Evolutionary conservation across 2,329 filamentous ascomycete genomes (phyloP).

Genomic region (Hymenoscyphus infarciens): DNA sequence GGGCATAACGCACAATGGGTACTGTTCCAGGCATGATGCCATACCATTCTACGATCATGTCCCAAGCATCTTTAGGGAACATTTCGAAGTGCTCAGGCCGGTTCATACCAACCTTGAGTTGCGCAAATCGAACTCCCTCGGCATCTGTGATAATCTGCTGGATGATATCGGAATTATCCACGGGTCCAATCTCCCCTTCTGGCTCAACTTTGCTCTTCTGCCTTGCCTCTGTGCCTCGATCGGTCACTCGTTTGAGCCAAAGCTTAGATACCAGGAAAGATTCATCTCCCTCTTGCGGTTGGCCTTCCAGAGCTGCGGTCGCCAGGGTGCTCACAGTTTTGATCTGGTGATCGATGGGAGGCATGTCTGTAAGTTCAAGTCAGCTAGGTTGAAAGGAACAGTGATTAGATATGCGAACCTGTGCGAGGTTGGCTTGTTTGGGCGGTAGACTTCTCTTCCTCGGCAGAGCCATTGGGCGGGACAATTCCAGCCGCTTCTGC

Average conservation of each 20-base stretch:
- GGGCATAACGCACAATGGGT: conserved; percentile 70
- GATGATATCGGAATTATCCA: conserved; percentile 85
- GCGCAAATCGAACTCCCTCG: conserved; percentile 58
- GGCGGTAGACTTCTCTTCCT: background rate
- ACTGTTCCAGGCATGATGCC: conserved; percentile 66
- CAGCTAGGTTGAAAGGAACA: background rate
- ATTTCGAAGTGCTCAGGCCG: conserved; percentile 67
- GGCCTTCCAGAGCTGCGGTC: conserved; percentile 43
- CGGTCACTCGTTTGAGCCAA: conserved; percentile 74
- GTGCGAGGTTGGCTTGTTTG: conserved; percentile 6
- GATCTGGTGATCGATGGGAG: conserved; percentile 67
- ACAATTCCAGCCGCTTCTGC: conserved; percentile 7
- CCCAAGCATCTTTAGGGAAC: conserved; percentile 77
- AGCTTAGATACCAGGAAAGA: conserved; percentile 74
- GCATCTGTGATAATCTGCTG: conserved; percentile 54
- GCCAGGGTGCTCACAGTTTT: conserved; percentile 63
- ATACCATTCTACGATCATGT: conserved; percentile 77
- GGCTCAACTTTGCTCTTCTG: conserved; percentile 56
- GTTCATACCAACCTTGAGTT: conserved; percentile 66
- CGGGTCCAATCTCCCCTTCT: conserved; percentile 62
- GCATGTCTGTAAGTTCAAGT: conserved; percentile 30
- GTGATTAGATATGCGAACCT: conserved; percentile 4
- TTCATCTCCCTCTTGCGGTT: conserved; percentile 65
- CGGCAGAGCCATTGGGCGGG: conserved; percentile 1
- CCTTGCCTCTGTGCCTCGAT: conserved; percentile 58